Conservation (phyloP, 2,329 filamentous ascomycete species). For the Zelopaecilomyces penicillatus region DNA sequence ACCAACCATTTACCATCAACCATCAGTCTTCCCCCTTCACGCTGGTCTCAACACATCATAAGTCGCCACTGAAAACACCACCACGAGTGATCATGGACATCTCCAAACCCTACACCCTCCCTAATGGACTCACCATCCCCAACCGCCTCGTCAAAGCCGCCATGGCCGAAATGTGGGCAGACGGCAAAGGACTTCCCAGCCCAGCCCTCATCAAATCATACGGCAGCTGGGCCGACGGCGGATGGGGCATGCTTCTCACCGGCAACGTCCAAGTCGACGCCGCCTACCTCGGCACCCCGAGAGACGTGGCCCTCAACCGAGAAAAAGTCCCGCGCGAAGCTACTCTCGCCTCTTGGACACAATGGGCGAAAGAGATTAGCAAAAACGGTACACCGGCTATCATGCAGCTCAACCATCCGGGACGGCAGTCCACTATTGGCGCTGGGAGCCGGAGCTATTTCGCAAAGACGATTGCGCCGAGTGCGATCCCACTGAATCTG, state of each 20-base stretch:
- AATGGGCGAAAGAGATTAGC: slow-evolving; percentile 25
- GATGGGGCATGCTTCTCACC: slow-evolving; percentile 46
- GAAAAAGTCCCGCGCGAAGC: slow-evolving; percentile 17
- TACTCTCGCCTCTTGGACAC: slow-evolving; percentile 28
- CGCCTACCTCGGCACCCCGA: slow-evolving; percentile 24
- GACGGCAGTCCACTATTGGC: slow-evolving; percentile 33
- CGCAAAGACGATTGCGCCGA: slow-evolving; percentile 34
- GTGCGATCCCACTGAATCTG: slow-evolving; percentile 33
- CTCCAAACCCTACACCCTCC: slow-evolving; percentile 36
- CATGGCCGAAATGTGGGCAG: slow-evolving; percentile 37
- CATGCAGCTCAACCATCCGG: slow-evolving; percentile 40
- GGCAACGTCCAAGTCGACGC: slow-evolving; percentile 39
- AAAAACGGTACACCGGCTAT: slow-evolving; percentile 28
- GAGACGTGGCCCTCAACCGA: slow-evolving; percentile 26
- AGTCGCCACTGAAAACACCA: too few species aligned
- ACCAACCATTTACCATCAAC: too few species aligned
- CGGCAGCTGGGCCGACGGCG: slow-evolving; percentile 42
- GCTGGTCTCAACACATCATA: too few species aligned
- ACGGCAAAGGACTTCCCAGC: slow-evolving; percentile 34
- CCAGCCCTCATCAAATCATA: slow-evolving; percentile 38
- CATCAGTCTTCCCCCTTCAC: too few species aligned
- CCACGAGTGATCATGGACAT: not conserved
- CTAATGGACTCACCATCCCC: slow-evolving; percentile 46
- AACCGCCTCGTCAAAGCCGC: slow-evolving; percentile 47
- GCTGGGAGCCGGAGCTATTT: slow-evolving; percentile 28